Percentiles rank a stretch among this genome's conserved stretches.
These are phyloP conservation scores for Lentinula edodes DNA, from an alignment of 768 basidiomycete genomes.

Conservation along the genomic window DNA sequence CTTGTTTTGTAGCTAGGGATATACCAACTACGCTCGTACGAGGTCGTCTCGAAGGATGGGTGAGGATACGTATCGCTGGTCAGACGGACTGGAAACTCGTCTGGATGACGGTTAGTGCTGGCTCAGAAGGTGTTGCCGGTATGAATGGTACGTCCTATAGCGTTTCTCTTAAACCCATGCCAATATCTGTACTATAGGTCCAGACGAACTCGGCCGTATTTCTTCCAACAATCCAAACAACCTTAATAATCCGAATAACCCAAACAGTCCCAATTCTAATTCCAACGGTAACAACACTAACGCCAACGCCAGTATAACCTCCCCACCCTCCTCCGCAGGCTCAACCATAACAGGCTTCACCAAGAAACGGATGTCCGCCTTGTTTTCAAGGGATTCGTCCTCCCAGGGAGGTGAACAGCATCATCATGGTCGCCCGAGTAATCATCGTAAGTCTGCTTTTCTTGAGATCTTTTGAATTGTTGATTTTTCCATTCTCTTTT, in stretches of 20 bases:
- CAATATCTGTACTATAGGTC: no score
- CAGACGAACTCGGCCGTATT: constrained; percentile 13
- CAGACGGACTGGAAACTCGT: constrained; percentile 94
- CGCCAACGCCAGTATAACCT: constrained; percentile 8
- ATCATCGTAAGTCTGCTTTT: no score
- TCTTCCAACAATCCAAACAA: constrained; percentile 18
- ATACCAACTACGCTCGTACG: constrained; percentile 59
- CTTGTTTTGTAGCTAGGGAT: constrained; percentile 31
- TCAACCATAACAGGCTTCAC: constrained; percentile 8
- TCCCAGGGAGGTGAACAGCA: constrained; percentile 17
- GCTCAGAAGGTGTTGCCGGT: constrained; percentile 20
- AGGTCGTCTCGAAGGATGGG: constrained; percentile 87
- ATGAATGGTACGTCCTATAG: constrained; percentile 5
- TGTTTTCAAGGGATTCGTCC: constrained; percentile 52
- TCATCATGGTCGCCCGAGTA: constrained; percentile 4
- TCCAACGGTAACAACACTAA: no score
- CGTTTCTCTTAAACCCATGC: no score
- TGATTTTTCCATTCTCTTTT: no score
- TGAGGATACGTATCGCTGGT: constrained; percentile 87
- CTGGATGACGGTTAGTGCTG: constrained; percentile 72
- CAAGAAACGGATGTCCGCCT: constrained; percentile 56
- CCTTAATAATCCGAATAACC: constrained; percentile 4
- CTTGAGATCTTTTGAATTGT: no score
- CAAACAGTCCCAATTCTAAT: no score
- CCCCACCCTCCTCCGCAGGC: constrained; percentile 7